phyloP scores from a whole-genome alignment of 306 rosid genomes.

The Pyrus communis region DNA sequence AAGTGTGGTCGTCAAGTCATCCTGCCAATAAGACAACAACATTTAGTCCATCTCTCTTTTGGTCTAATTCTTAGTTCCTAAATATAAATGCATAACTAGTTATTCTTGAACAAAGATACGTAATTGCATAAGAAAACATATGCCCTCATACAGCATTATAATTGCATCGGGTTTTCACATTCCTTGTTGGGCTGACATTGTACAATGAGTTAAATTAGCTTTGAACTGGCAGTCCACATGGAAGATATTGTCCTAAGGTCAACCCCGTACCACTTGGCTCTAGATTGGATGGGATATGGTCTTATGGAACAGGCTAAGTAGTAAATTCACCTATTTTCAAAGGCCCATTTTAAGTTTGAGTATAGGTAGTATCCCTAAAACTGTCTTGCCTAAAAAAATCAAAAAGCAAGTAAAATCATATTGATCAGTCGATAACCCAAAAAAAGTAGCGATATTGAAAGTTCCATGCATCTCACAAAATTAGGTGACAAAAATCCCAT shows the following conservation, averaged over 20 bases:
- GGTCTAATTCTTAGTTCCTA: neutral
- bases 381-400: neutral
- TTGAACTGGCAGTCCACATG: neutral
- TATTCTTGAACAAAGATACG: neutral
- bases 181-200: neutral
- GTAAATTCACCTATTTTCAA: neutral
- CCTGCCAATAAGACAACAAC: slow-evolving; percentile 36
- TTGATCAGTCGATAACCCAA: neutral
- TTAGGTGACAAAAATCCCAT: neutral
- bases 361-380: neutral
- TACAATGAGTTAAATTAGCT: neutral
- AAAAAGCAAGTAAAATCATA: neutral
- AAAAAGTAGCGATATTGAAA: neutral
- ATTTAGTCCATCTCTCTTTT: neutral
- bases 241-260: neutral
- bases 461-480: neutral
- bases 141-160: neutral
- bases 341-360: neutral
- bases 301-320: neutral
- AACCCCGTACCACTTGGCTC: neutral
- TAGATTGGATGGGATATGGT: neutral
- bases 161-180: neutral
- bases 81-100: neutral
- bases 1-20: slow-evolving; percentile 87
- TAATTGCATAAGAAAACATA: neutral